Percentiles rank a stretch among this genome's conserved stretches.
Conservation (phyloP, 176 grass and related monocot genomes). For the Oropetium thomaeum region DNA sequence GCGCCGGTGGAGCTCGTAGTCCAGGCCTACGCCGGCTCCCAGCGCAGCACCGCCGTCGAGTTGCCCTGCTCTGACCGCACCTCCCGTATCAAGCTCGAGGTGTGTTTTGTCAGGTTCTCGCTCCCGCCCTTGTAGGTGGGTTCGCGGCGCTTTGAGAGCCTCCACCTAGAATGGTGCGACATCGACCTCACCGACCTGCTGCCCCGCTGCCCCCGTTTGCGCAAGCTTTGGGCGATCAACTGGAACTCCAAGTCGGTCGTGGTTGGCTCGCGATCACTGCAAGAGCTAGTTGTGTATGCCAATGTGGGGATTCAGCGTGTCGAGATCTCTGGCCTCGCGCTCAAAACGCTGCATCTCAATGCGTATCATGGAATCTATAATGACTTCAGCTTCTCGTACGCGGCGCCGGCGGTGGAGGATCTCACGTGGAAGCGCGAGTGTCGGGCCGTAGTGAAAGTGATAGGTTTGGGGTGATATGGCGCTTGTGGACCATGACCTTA, state of each 20-base stretch:
- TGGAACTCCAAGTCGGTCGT: background rate
- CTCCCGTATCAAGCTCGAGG: background rate
- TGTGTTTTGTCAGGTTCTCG: background rate
- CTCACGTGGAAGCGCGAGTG: conserved; percentile 5
- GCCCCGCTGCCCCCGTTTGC: background rate
- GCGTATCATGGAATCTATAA: background rate
- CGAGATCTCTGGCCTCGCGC: background rate
- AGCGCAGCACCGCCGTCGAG: background rate
- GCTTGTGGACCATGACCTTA: background rate
- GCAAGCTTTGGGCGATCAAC: background rate
- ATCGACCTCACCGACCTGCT: background rate
- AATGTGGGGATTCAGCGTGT: background rate
- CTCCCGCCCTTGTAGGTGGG: background rate
- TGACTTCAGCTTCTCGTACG: background rate
- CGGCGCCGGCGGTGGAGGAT: background rate
- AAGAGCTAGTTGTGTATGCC: background rate
- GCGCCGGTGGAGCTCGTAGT: background rate
- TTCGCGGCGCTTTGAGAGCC: background rate
- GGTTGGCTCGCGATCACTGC: background rate
- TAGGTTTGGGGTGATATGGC: conserved; percentile 10
- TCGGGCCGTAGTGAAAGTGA: background rate
- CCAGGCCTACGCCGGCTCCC: background rate
- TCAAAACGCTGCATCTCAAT: background rate
- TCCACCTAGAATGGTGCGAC: background rate
- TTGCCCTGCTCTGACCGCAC: background rate